Conservation (phyloP, 208 protist genomes). For the Leishmania tropica region DNA sequence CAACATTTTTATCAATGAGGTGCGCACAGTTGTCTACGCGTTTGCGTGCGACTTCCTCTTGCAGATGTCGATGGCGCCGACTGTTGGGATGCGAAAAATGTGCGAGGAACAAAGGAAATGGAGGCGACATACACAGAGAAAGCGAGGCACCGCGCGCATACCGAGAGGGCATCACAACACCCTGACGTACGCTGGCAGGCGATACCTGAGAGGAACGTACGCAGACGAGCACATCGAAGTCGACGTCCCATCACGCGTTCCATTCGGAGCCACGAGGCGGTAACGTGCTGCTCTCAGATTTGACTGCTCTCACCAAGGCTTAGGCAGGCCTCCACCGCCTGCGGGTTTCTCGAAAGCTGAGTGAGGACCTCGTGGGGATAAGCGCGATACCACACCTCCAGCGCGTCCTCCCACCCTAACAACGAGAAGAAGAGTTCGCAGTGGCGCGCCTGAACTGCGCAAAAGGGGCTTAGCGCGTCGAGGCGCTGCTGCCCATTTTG, state of each 20-base stretch:
- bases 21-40: background rate
- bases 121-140: background rate
- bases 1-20: background rate
- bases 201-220: background rate
- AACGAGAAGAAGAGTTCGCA: slow-evolving; percentile 38
- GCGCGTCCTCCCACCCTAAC: slow-evolving; percentile 54
- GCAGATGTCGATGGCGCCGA: background rate
- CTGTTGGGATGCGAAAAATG: background rate
- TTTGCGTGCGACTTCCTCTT: background rate
- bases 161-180: slow-evolving; percentile 2
- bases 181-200: background rate
- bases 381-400: slow-evolving; percentile 45
- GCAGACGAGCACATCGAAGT: background rate
- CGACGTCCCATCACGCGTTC: background rate
- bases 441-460: slow-evolving; percentile 27
- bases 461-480: background rate
- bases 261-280: background rate
- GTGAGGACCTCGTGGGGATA: slow-evolving; percentile 39
- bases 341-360: slow-evolving; percentile 34
- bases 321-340: slow-evolving; percentile 34
- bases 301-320: slow-evolving; percentile 9
- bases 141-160: background rate
- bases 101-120: slow-evolving; percentile 3
- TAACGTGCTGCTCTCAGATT: background rate
- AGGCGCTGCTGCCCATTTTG: background rate